Conservation (phyloP, 768 basidiomycete genomes). For the Hypholoma sublateritium region DNA sequence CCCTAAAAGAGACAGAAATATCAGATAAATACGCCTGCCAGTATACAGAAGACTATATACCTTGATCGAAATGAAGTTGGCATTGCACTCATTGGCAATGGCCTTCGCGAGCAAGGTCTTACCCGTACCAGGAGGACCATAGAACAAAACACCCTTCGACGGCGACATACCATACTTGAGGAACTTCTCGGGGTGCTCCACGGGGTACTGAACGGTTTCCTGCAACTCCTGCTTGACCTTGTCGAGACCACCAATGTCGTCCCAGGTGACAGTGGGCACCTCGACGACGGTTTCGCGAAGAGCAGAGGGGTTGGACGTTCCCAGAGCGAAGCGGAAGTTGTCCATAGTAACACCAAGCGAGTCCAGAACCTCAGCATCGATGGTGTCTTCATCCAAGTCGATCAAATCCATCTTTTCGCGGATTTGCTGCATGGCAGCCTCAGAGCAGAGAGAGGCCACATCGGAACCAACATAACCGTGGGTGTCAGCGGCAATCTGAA, state of each 20-base stretch:
- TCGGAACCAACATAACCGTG: conserved; percentile 99
- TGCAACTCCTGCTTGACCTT: conserved; percentile 99
- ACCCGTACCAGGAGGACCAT: conserved; percentile 99
- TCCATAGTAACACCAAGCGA: conserved; percentile 99
- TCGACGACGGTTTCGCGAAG: conserved; percentile 99
- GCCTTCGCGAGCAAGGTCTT: conserved; percentile 99
- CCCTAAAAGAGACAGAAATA: conserved; percentile 48
- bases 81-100: conserved; percentile 99
- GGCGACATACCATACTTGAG: conserved; percentile 99
- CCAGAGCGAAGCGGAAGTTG: conserved; percentile 99
- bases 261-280: conserved; percentile 98
- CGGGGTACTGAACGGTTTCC: conserved; percentile 99
- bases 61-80: conserved; percentile 99
- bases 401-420: conserved; percentile 99
- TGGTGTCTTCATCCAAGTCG: conserved; percentile 95
- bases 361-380: conserved; percentile 98
- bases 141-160: conserved; percentile 99
- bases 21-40: background rate
- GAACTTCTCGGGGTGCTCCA: conserved; percentile 99
- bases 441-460: conserved; percentile 95
- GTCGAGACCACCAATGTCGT: conserved; percentile 98
- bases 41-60: conserved; percentile 29
- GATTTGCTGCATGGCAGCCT: conserved; percentile 99
- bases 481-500: conserved; percentile 95
- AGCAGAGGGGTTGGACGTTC: conserved; percentile 96